These are phyloP conservation scores for Albugo candida DNA, from an alignment of 352 stramenopile species.

Conservation along the genomic window DNA sequence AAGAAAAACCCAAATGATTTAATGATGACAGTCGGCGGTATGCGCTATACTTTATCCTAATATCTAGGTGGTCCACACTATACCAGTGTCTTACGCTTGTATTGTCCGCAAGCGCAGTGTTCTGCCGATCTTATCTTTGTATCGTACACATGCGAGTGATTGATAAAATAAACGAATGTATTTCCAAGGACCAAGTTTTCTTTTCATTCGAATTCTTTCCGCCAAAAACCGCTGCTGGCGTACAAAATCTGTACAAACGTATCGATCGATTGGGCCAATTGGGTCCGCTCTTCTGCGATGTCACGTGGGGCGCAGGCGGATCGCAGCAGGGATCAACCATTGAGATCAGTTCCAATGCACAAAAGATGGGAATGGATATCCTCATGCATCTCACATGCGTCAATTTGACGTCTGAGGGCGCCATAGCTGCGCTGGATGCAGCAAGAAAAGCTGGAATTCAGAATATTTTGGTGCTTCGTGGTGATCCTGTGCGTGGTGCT, in stretches of 20 bases:
- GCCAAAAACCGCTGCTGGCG: conserved; percentile 87
- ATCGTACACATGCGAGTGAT: conserved; percentile 52
- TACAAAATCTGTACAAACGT: conserved; percentile 94
- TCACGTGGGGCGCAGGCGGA: conserved; percentile 97
- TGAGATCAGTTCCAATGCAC: conserved; percentile 83
- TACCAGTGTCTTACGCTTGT: no score
- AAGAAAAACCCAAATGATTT: conserved; percentile 62
- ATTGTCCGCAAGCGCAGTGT: no score
- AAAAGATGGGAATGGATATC: conserved; percentile 85
- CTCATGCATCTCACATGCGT: conserved; percentile 96
- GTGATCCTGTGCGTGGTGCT: conserved; percentile 87
- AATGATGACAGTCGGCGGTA: conserved; percentile 65
- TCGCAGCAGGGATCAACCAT: conserved; percentile 92
- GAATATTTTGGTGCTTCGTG: conserved; percentile 97
- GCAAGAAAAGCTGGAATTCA: conserved; percentile 87
- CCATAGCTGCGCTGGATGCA: conserved; percentile 83
- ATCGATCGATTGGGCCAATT: conserved; percentile 92
- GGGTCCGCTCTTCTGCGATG: conserved; percentile 94
- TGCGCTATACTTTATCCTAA: conserved; percentile 73
- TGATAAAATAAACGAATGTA: conserved; percentile 73
- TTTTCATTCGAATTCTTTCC: conserved; percentile 99
- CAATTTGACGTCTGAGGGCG: conserved; percentile 91
- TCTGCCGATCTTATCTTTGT: no score
- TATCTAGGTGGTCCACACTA: no score
- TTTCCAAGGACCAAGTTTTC: conserved; percentile 68